Base-by-base conservation (phyloP, 192 early-diverging fungal genomes). In the Podila minutissima region DNA sequence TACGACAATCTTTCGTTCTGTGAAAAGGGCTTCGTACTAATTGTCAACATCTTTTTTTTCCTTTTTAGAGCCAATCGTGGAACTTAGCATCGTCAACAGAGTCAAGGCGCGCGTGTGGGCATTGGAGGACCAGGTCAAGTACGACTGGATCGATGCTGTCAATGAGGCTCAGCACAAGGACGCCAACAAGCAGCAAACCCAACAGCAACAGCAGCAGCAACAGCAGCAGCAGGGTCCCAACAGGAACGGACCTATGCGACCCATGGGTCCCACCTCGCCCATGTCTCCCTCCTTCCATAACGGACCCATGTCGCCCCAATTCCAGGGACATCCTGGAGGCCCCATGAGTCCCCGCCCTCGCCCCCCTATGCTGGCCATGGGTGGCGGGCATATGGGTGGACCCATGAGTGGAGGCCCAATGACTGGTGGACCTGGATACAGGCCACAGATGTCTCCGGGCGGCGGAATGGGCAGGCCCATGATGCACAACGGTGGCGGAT, bases 321-420 rank as follows among this genome's bases (percentile, higher is more conserved):
- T 77, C 48, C 70, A 64, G 49, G 70, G 69, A 35, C 57, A 78
- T 20, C 75, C 53, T 58, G 76, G 77, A 22, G 71, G 77, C 15
- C 70, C 69, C 28, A 73, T 81, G 77, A 73, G 62, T 26, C 77
- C 75, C 50, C 69, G 60, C 10, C 69, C 71, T 37, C 64, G 70
- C 33, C 76, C 76, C 5, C 70, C 76, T 48, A 72, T 72, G 75
- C 68, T 62, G 76, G 76, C 76, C 50, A 79, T 79, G 76, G 76
- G 76, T 46, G 41, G 41, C 12, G 41, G 41, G 41, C 41, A 11
- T 3, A 46, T 46, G 41, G 41, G 41, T 17, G 41, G 41, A 46
- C 41, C 41, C 1, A 46, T 46, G 62, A 50, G 59, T 50, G 76
- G 75, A 24, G 57, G 64, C 0, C 65, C 57, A 0, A 64, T 69